These are phyloP conservation scores for Tricholoma bakamatsutake DNA, from an alignment of 768 basidiomycete genomes.

Conservation along the genomic window DNA sequence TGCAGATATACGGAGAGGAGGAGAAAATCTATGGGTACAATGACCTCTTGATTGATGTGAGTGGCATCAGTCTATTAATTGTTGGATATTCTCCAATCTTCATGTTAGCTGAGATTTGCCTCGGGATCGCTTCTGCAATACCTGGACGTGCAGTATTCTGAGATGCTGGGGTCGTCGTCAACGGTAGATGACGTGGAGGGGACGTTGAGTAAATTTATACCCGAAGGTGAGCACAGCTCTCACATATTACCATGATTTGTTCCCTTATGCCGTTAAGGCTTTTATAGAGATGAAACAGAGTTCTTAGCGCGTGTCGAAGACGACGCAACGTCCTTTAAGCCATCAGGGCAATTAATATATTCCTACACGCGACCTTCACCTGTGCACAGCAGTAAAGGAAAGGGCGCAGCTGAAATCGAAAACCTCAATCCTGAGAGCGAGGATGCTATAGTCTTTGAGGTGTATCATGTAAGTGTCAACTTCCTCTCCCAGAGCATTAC, in stretches of 20 bases:
- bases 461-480: slow-evolving; percentile 69
- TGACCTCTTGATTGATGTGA: slow-evolving; percentile 76
- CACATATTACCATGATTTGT: background rate
- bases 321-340: slow-evolving; percentile 75
- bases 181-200: slow-evolving; percentile 87
- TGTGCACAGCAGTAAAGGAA: slow-evolving; percentile 45
- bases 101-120: slow-evolving; percentile 66
- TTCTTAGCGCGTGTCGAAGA: slow-evolving; percentile 70
- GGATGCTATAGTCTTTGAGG: slow-evolving; percentile 74
- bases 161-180: slow-evolving; percentile 56
- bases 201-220: slow-evolving; percentile 69
- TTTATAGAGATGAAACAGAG: slow-evolving; percentile 56
- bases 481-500: background rate
- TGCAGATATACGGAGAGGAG: slow-evolving; percentile 89
- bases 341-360: slow-evolving; percentile 68
- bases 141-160: slow-evolving; percentile 61
- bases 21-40: slow-evolving; percentile 96
- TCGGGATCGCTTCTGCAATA: slow-evolving; percentile 83
- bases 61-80: slow-evolving; percentile 16
- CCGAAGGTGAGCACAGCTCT: slow-evolving; percentile 45
- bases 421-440: slow-evolving; percentile 44
- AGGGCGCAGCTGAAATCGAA: slow-evolving; percentile 35
- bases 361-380: slow-evolving; percentile 64
- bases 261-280: slow-evolving; percentile 41
- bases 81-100: background rate